phyloP scores from a whole-genome alignment of 148 eudicot species.

The Silene latifolia region DNA sequence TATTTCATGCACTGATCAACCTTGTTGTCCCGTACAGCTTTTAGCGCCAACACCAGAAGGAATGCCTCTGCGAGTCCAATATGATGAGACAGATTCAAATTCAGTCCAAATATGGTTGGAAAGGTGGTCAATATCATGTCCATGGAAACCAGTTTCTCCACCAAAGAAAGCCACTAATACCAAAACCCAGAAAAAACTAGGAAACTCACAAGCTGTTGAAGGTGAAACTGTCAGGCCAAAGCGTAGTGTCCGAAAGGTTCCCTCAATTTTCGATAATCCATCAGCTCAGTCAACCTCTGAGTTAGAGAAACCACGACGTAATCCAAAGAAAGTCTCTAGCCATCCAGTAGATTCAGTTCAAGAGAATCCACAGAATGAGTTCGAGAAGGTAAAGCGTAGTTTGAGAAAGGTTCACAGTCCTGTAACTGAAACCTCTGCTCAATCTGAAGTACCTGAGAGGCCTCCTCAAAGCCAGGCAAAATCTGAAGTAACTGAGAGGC shows the following conservation, averaged over 20 bases:
- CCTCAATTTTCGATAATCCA: slow-evolving; percentile 27
- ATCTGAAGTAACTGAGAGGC: slow-evolving; percentile 30
- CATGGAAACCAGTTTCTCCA: slow-evolving; percentile 44
- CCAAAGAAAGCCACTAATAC: slow-evolving; percentile 36
- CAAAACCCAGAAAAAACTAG: slow-evolving; percentile 40
- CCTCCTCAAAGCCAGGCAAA: slow-evolving; percentile 26
- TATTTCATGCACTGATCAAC: not conserved
- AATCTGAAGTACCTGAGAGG: slow-evolving; percentile 29
- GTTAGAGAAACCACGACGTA: slow-evolving; percentile 46
- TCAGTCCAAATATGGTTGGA: slow-evolving; percentile 47
- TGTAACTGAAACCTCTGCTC: slow-evolving; percentile 28
- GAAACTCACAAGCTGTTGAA: slow-evolving; percentile 33
- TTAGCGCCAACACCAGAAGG: slow-evolving; percentile 49
- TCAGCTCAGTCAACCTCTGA: slow-evolving; percentile 38
- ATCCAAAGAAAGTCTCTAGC: slow-evolving; percentile 35
- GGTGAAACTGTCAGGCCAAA: slow-evolving; percentile 42
- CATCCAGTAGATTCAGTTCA: slow-evolving; percentile 38
- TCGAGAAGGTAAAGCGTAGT: slow-evolving; percentile 56
- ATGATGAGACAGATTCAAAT: slow-evolving; percentile 45
- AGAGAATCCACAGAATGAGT: slow-evolving; percentile 48
- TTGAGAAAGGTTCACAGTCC: slow-evolving; percentile 53
- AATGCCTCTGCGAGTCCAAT: slow-evolving; percentile 52
- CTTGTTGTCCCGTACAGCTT: slow-evolving; percentile 27
- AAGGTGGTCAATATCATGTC: slow-evolving; percentile 48
- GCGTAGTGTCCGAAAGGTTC: slow-evolving; percentile 40